phyloP scores from a whole-genome alignment of 2,329 filamentous ascomycete genomes.

The Nectriaceae sp. region DNA sequence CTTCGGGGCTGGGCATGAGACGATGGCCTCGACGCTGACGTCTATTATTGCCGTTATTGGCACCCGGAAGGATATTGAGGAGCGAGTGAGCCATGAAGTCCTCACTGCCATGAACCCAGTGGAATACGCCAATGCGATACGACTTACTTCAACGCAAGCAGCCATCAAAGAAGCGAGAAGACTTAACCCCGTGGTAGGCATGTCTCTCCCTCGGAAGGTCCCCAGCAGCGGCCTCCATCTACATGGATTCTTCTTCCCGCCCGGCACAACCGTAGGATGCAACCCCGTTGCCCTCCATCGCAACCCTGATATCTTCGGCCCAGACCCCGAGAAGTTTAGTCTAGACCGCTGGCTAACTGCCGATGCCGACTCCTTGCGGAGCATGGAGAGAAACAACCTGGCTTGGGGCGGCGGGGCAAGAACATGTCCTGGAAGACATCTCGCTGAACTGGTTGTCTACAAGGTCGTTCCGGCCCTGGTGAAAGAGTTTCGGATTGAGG shows the following conservation, averaged over 20 bases:
- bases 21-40: constrained; percentile 54
- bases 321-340: constrained; percentile 43
- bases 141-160: constrained; percentile 42
- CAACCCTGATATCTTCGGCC: constrained; percentile 51
- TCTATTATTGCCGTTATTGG: constrained; percentile 50
- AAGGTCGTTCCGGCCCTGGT: constrained; percentile 46
- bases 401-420: constrained; percentile 55
- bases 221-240: constrained; percentile 39
- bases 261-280: constrained; percentile 52
- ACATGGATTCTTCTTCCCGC: constrained; percentile 43
- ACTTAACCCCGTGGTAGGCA: constrained; percentile 52
- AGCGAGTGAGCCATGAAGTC: constrained; percentile 36
- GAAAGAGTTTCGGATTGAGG: constrained; percentile 46
- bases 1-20: constrained; percentile 58
- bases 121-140: constrained; percentile 23
- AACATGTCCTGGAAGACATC: constrained; percentile 51
- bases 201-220: constrained; percentile 51
- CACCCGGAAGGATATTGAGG: constrained; percentile 36
- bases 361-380: constrained; percentile 26
- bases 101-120: constrained; percentile 11
- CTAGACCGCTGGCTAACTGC: constrained; percentile 51
- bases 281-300: constrained; percentile 53
- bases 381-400: constrained; percentile 51
- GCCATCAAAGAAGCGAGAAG: constrained; percentile 54
- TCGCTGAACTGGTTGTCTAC: constrained; percentile 52